phyloP scores from a whole-genome alignment of 352 stramenopile genomes.

The Phytopythium montanum region DNA sequence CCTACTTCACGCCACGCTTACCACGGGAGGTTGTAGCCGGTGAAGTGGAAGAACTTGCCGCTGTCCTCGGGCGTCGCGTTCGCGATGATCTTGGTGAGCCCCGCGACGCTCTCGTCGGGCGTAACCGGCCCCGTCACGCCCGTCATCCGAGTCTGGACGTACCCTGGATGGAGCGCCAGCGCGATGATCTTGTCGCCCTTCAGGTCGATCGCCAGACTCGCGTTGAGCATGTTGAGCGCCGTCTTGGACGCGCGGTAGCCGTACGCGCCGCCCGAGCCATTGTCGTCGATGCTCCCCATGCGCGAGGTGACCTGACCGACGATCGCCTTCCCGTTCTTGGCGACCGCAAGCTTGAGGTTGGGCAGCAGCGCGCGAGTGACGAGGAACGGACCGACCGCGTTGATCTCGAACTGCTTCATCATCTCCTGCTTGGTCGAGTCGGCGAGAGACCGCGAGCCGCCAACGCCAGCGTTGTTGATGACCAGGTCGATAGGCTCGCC shows the following conservation, averaged over 20 bases:
- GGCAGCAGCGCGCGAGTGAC: constrained; percentile 47
- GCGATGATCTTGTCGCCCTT: constrained; percentile 40
- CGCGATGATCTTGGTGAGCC: constrained; percentile 36
- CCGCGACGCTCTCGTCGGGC: constrained; percentile 32
- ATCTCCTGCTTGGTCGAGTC: constrained; percentile 45
- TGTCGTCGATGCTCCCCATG: constrained; percentile 46
- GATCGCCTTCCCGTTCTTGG: constrained; percentile 23
- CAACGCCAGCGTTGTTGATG: constrained; percentile 61
- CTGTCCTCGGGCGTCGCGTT: constrained; percentile 33
- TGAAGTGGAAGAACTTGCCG: constrained; percentile 40
- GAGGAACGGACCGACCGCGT: constrained; percentile 54
- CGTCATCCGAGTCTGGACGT: constrained; percentile 56
- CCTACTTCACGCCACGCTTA: no score
- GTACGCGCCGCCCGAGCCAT: constrained; percentile 30
- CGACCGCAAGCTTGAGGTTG: constrained; percentile 37
- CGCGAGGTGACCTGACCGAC: constrained; percentile 44
- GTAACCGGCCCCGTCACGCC: constrained; percentile 24
- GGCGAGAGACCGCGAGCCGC: constrained; percentile 17
- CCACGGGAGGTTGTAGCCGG: constrained; percentile 27
- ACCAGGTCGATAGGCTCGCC: constrained; percentile 49
- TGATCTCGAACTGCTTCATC: constrained; percentile 63
- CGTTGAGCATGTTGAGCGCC: constrained; percentile 69
- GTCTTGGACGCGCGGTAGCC: constrained; percentile 72
- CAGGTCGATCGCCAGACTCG: constrained; percentile 42
- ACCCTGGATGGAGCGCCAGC: constrained; percentile 48